phyloP scores from a whole-genome alignment of 2,329 filamentous ascomycete genomes.

The Penicillium hordei region DNA sequence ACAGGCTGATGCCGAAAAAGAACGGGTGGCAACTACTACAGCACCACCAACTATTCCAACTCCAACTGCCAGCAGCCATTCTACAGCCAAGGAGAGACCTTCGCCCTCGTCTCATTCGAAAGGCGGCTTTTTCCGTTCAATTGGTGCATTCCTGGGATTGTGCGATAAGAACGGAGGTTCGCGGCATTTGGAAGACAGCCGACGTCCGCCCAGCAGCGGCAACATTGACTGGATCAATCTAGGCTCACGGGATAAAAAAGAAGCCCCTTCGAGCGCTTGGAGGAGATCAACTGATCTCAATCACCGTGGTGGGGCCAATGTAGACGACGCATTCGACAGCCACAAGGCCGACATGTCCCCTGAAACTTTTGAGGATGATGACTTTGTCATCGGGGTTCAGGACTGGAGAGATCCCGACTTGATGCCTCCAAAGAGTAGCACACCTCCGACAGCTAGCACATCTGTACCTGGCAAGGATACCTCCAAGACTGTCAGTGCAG shows the following conservation, averaged over 20 bases:
- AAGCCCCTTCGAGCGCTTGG: constrained; percentile 28
- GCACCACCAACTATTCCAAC: constrained; percentile 32
- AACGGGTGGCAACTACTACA: constrained; percentile 28
- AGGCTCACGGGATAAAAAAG: constrained; percentile 62
- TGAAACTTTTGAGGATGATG: constrained; percentile 52
- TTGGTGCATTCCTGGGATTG: constrained; percentile 48
- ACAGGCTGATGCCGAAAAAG: constrained; percentile 21
- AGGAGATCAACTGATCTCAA: constrained; percentile 29
- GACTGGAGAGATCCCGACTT: constrained; percentile 83
- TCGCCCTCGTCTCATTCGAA: constrained; percentile 20
- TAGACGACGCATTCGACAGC: constrained; percentile 10
- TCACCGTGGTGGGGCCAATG: constrained; percentile 23
- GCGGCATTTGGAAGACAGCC: constrained; percentile 51
- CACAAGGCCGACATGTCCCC: constrained; percentile 28
- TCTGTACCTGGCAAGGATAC: constrained; percentile 24
- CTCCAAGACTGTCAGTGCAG: constrained; percentile 33
- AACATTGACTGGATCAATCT: constrained; percentile 71
- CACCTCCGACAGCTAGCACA: constrained; percentile 25
- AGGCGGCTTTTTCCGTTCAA: constrained; percentile 43
- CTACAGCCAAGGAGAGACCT: constrained; percentile 18
- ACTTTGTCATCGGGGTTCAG: constrained; percentile 79
- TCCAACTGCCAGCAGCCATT: constrained; percentile 33
- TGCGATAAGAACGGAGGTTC: constrained; percentile 29
- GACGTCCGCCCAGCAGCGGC: constrained; percentile 69
- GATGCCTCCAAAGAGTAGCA: constrained; percentile 48